Evolutionary conservation across 192 early-diverging fungal genomes (phyloP).

Genomic region (Rhizophagus prolifer): DNA sequence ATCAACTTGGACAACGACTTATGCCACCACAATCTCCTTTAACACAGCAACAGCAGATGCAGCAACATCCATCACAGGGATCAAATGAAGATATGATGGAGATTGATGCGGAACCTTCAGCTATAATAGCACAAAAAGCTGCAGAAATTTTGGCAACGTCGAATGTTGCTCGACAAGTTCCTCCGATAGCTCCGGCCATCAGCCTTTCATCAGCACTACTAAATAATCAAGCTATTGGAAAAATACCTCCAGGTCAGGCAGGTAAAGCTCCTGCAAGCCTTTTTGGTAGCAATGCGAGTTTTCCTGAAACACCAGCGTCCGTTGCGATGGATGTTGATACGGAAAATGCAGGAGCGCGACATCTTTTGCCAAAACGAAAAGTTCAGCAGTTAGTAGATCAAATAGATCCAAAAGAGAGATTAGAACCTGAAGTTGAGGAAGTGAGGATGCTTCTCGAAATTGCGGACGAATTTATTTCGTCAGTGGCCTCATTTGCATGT

Average conservation of each 20-base stretch:
- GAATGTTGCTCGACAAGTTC: neutral
- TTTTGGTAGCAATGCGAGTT: neutral
- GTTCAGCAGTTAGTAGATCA: constrained; percentile 84
- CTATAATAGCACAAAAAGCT: neutral
- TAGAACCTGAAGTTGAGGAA: constrained; percentile 84
- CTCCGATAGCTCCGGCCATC: constrained; percentile 1
- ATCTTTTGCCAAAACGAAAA: constrained; percentile 60
- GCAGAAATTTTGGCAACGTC: neutral
- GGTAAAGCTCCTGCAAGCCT: neutral
- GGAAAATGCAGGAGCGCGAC: neutral
- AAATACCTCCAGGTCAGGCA: neutral
- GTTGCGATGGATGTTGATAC: neutral
- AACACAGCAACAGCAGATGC: neutral
- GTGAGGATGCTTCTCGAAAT: constrained; percentile 80
- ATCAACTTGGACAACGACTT: neutral
- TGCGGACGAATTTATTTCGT: constrained; percentile 86
- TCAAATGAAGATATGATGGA: neutral
- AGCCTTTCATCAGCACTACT: neutral
- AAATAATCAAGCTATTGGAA: neutral
- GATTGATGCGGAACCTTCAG: neutral
- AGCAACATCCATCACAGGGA: neutral
- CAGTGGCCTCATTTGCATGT: constrained; percentile 79
- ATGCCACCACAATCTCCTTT: neutral
- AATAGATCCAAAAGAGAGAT: constrained; percentile 74
- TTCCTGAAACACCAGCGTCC: neutral